Evolutionary conservation across 2,329 filamentous ascomycete species (phyloP).

Genomic region (Arthrobotrys musiformis): DNA sequence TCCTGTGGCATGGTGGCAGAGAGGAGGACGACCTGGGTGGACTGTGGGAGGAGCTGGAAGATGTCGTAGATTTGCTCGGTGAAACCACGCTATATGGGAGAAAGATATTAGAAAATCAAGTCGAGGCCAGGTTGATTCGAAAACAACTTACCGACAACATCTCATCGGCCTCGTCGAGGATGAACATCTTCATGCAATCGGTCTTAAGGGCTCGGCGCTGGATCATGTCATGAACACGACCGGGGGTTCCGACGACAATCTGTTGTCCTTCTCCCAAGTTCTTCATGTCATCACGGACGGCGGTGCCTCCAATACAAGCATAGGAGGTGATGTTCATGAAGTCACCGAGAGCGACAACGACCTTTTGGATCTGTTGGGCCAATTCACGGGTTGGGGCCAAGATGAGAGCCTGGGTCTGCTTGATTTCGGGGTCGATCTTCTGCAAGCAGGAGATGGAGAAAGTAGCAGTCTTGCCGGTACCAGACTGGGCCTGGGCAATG

Average conservation of each 20-base stretch:
- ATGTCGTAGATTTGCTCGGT: constrained; percentile 99
- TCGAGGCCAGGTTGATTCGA: background rate
- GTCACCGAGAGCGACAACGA: constrained; percentile 97
- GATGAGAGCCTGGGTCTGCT: constrained; percentile 97
- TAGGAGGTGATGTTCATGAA: constrained; percentile 99
- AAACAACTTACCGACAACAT: constrained; percentile 82
- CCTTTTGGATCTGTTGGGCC: constrained; percentile 99
- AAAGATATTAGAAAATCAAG: constrained; percentile 57
- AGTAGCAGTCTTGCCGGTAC: constrained; percentile 99
- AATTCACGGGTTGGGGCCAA: constrained; percentile 98
- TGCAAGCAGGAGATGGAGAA: constrained; percentile 99
- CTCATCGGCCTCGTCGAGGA: constrained; percentile 98
- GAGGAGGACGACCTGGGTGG: constrained; percentile 96
- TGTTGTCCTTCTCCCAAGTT: constrained; percentile 94
- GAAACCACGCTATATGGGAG: constrained; percentile 80
- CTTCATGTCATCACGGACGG: constrained; percentile 98
- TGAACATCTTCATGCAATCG: constrained; percentile 99
- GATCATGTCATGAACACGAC: constrained; percentile 99
- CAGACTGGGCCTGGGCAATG: constrained; percentile 99
- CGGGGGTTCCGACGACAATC: constrained; percentile 96
- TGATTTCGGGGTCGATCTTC: constrained; percentile 95
- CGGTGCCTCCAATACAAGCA: constrained; percentile 98
- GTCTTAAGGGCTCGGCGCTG: constrained; percentile 97
- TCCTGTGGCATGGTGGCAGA: constrained; percentile 99
- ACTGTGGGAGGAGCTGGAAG: constrained; percentile 97